These are phyloP conservation scores for Vickermania ingenoplastis DNA, from an alignment of 208 protist species.

Conservation along the genomic window DNA sequence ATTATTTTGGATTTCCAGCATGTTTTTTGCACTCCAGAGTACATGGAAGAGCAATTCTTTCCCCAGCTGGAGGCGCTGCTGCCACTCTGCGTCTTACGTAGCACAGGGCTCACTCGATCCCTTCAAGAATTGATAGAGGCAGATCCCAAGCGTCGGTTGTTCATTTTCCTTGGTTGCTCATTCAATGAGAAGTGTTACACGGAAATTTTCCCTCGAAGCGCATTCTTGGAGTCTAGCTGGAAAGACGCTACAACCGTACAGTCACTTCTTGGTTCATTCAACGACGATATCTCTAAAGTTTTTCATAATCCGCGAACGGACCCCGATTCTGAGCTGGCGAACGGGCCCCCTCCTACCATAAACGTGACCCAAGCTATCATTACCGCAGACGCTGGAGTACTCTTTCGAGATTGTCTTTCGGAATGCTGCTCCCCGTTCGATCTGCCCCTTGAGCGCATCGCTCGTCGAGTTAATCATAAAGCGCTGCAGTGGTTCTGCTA, in stretches of 20 bases:
- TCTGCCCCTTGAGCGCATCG: constrained; percentile 12
- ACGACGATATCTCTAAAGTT: constrained; percentile 8
- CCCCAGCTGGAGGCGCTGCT: constrained; percentile 11
- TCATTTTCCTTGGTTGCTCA: constrained; percentile 26
- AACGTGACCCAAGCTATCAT: constrained; percentile 40
- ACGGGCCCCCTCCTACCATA: constrained; percentile 1
- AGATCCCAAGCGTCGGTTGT: constrained; percentile 18
- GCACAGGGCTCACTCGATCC: constrained; percentile 15
- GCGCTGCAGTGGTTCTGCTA: constrained; percentile 29
- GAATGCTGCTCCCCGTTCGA: neutral
- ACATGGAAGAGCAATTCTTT: constrained; percentile 14
- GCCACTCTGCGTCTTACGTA: constrained; percentile 16
- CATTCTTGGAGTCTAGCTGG: constrained; percentile 24
- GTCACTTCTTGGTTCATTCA: constrained; percentile 13
- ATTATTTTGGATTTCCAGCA: constrained; percentile 50
- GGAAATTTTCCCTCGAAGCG: constrained; percentile 11
- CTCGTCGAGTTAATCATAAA: constrained; percentile 17
- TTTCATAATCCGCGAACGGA: too few relatives aligned
- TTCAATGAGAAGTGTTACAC: constrained; percentile 8
- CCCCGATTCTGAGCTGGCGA: neutral
- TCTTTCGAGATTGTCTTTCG: constrained; percentile 15
- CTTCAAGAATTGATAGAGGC: constrained; percentile 18
- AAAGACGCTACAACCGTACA: constrained; percentile 14
- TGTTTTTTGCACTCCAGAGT: constrained; percentile 11
- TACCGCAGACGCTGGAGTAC: constrained; percentile 11